Evolutionary conservation across 352 stramenopile species (phyloP), one percentile per base, ranked within the genome.

Genomic region (Pythium vanterpoolii): DNA sequence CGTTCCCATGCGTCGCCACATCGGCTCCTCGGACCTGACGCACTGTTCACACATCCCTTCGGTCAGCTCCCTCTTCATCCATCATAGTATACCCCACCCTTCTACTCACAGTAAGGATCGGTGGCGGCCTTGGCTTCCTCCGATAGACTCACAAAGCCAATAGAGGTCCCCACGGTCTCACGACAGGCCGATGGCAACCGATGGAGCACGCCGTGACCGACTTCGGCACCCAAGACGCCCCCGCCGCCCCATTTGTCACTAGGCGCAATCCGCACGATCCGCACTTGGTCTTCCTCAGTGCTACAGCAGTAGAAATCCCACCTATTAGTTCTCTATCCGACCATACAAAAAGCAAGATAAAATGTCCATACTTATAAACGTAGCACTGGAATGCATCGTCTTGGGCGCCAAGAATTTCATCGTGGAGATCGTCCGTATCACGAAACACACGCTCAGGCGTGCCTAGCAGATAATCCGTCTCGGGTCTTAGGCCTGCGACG

Each of bases 121-220:
- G 86, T 95, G 2, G 86, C 86, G 19, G 86, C 86, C 38, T 66
- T 83, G 19, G 77, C 79, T 54, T 89, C 73, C 39, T 79, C 73
- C 18, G 83, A 72, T 9, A 95, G 73, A 56, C 78, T 90, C 21
- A 93, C 79, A 66, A 90, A 95, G 1, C 86, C 86, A 26, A 93
- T 70, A 1, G 86, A 95, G 24, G 72, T 75, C 34, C 86, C 86
- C 33, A 82, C 73, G 0, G 79, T 83, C 16, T 52, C 28, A 19
- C 77, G 78, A 31, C 76, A 88, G 2, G 64, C 69, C 8, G 72
- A 76, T 24, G 96, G 96, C 43, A 99, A 80, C 21, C 95, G 78
- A 78, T 99, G 96, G 24, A 99, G 73, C 55, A 97, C 98, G n/a
- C 96, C 96, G 51, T 97, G 95, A 5, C 87, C 96, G 21, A 99